Conservation (phyloP, 208 protist species). For the Crithidia acanthocephali region DNA sequence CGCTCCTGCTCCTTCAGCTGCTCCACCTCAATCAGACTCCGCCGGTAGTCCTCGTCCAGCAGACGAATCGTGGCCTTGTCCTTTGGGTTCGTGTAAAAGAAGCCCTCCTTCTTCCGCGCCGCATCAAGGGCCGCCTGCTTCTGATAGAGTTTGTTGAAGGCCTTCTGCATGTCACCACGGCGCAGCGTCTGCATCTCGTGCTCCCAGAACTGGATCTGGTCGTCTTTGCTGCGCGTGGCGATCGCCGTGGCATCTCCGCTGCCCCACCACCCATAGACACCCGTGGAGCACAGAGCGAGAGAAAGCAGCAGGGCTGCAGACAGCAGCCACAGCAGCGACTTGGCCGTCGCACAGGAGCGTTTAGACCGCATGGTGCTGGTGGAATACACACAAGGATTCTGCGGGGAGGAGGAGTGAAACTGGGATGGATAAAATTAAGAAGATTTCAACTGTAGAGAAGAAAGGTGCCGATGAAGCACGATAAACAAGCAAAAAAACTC, state of each 20-base stretch:
- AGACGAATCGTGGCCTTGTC: conserved; percentile 75
- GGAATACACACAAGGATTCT: not conserved
- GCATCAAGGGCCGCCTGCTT: conserved; percentile 48
- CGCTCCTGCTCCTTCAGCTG: conserved; percentile 62
- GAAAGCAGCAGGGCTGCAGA: conserved; percentile 8
- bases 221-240: conserved; percentile 47
- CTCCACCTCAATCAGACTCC: conserved; percentile 49
- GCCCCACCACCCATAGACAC: not conserved
- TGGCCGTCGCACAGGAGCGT: not conserved
- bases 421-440: too few species aligned
- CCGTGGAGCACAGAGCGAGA: not conserved
- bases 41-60: conserved; percentile 72
- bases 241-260: conserved; percentile 29
- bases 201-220: conserved; percentile 78
- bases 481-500: too few species aligned
- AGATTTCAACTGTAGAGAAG: too few species aligned
- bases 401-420: not conserved
- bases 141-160: conserved; percentile 43
- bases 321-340: conserved; percentile 13
- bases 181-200: conserved; percentile 48
- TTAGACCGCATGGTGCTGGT: conserved; percentile 2
- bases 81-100: conserved; percentile 64
- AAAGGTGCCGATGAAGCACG: too few species aligned
- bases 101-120: conserved; percentile 59
- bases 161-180: conserved; percentile 37